These are phyloP conservation scores for Suhomyces xylopsoci DNA, from an alignment of 805 yeast genomes.

Conservation along the genomic window DNA sequence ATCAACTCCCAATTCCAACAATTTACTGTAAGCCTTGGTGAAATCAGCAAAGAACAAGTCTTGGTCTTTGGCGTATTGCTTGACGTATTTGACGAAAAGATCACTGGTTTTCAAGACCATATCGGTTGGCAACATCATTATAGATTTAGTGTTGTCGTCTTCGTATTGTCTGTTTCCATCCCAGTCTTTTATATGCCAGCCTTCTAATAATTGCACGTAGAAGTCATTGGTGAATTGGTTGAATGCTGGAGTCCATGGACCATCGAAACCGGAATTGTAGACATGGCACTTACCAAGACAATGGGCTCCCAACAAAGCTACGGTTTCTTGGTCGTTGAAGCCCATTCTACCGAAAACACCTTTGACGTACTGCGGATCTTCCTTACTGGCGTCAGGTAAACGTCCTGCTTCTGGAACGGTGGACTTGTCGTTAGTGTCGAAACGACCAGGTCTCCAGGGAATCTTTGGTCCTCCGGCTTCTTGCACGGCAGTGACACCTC, in stretches of 20 bases:
- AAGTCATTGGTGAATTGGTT: slow-evolving; percentile 42
- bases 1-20: slow-evolving; percentile 43
- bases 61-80: slow-evolving; percentile 48
- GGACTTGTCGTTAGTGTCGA: slow-evolving; percentile 27
- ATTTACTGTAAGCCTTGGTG: slow-evolving; percentile 41
- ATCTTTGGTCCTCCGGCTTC: slow-evolving; percentile 63
- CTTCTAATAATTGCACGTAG: slow-evolving; percentile 38
- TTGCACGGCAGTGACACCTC: slow-evolving; percentile 64
- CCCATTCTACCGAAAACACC: slow-evolving; percentile 47
- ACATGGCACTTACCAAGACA: slow-evolving; percentile 40
- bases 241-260: slow-evolving; percentile 41
- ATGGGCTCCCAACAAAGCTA: slow-evolving; percentile 43
- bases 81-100: slow-evolving; percentile 44
- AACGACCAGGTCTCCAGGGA: slow-evolving; percentile 54
- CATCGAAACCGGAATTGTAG: slow-evolving; percentile 37
- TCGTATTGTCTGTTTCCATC: slow-evolving; percentile 41
- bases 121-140: slow-evolving; percentile 62
- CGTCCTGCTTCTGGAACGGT: slow-evolving; percentile 46
- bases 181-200: slow-evolving; percentile 52
- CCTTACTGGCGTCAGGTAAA: slow-evolving; percentile 47
- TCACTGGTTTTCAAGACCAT: slow-evolving; percentile 49
- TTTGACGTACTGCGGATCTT: slow-evolving; percentile 44
- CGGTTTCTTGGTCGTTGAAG: slow-evolving; percentile 36
- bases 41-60: slow-evolving; percentile 50
- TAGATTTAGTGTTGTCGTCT: slow-evolving; percentile 35